Conservation (phyloP, 768 basidiomycete genomes). For the Lactarius vividus region DNA sequence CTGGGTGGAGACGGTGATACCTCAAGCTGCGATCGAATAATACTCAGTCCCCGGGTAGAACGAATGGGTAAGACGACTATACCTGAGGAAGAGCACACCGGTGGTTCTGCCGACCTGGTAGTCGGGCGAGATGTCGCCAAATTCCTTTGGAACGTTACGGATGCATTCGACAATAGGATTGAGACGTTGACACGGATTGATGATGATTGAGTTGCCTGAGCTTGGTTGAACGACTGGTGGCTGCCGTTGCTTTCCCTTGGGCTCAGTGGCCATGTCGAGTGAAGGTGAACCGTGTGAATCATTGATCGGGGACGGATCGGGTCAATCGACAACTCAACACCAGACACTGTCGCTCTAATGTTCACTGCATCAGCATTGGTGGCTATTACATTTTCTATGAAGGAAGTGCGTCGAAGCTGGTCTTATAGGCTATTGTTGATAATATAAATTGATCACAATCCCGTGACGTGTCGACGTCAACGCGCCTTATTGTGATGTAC, state of each 20-base stretch:
- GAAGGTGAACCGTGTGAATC: no score
- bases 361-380: not conserved
- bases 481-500: not conserved
- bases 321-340: no score
- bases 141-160: slow-evolving; percentile 88
- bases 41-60: not conserved
- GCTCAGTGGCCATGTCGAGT: not conserved
- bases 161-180: slow-evolving; percentile 90
- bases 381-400: not conserved
- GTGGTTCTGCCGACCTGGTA: slow-evolving; percentile 96
- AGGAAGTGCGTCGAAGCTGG: not conserved
- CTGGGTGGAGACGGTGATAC: slow-evolving; percentile 96
- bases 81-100: slow-evolving; percentile 91
- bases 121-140: slow-evolving; percentile 89
- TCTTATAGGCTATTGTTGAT: not conserved
- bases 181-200: slow-evolving; percentile 51
- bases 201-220: slow-evolving; percentile 36
- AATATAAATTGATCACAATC: not conserved
- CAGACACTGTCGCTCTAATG: no score
- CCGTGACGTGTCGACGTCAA: not conserved
- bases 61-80: slow-evolving; percentile 5
- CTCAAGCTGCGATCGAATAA: slow-evolving; percentile 56
- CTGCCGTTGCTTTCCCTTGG: slow-evolving; percentile 24
- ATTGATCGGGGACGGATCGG: no score
- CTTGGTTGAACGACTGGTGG: slow-evolving; percentile 37